Conservation (phyloP, 1,284 basidiomycete species). For the Schizophyllum commune region DNA sequence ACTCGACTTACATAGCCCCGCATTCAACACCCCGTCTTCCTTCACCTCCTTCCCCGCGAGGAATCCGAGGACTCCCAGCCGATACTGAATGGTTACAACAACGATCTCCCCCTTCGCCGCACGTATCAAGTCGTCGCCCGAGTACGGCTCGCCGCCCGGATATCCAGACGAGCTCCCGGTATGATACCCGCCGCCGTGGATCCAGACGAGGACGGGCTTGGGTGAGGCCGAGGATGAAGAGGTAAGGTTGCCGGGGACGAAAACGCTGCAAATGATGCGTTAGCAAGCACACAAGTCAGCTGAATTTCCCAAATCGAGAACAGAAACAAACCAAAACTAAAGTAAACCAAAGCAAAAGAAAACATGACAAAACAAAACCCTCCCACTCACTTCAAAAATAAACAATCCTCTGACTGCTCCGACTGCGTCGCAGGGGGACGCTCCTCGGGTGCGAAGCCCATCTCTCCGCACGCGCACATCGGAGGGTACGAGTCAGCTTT, state of each 20-base stretch:
- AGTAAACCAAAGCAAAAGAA: no score
- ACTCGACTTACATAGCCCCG: constrained; percentile 19
- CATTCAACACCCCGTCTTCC: constrained; percentile 20
- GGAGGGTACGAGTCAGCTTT: background rate
- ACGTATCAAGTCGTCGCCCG: constrained; percentile 14
- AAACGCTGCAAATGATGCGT: background rate
- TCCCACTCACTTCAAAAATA: background rate
- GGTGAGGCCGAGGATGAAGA: constrained; percentile 7
- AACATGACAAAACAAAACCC: no score
- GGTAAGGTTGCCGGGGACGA: background rate
- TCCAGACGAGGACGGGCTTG: constrained; percentile 25
- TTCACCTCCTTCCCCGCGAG: constrained; percentile 19
- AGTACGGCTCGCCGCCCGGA: constrained; percentile 8
- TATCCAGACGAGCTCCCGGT: constrained; percentile 9
- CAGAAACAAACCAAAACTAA: no score
- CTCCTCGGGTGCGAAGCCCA: background rate
- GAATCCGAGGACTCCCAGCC: constrained; percentile 16
- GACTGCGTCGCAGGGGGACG: background rate
- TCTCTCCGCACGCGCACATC: background rate
- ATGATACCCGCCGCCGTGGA: constrained; percentile 23
- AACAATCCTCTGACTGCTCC: background rate
- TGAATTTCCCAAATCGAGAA: no score
- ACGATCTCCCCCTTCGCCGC: constrained; percentile 14
- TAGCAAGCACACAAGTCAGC: no score
- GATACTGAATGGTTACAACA: constrained; percentile 15